Percentiles rank a stretch among this genome's conserved stretches.
These are phyloP conservation scores for Podospora fimiseda DNA, from an alignment of 495 filamentous ascomycete genomes.

Conservation along the genomic window DNA sequence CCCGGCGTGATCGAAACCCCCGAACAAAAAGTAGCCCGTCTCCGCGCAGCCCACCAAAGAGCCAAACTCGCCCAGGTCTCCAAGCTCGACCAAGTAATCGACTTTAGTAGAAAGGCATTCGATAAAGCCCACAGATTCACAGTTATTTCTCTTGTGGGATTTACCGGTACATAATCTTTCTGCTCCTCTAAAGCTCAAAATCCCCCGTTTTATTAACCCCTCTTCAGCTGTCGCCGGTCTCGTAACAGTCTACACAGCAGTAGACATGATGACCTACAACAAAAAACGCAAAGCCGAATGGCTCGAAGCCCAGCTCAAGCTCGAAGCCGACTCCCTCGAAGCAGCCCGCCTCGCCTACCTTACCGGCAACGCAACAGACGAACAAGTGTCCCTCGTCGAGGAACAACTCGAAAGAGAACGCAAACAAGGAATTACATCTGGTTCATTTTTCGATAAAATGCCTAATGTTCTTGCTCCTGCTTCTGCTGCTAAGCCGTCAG, in stretches of 20 bases:
- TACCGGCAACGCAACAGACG: conserved; percentile 55
- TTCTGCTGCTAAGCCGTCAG: background rate
- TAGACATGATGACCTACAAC: conserved; percentile 85
- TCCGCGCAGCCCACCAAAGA: conserved; percentile 71
- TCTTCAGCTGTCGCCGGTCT: conserved; percentile 67
- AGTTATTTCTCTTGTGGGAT: conserved; percentile 65
- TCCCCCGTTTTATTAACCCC: too few species aligned
- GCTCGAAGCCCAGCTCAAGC: conserved; percentile 53
- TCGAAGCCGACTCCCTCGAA: conserved; percentile 47
- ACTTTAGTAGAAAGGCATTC: conserved; percentile 63
- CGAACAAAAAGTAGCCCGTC: conserved; percentile 78
- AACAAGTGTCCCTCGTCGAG: conserved; percentile 45
- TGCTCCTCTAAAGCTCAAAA: background rate
- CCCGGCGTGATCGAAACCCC: conserved; percentile 60
- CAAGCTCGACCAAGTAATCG: conserved; percentile 62
- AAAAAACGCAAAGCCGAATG: conserved; percentile 60
- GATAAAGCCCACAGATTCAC: conserved; percentile 78
- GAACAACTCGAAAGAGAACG: conserved; percentile 31
- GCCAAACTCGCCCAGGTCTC: conserved; percentile 60
- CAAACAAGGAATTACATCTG: conserved; percentile 14
- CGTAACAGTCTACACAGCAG: conserved; percentile 71
- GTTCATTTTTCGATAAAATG: conserved; percentile 27
- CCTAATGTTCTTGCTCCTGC: conserved; percentile 29
- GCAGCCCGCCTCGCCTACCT: conserved; percentile 55
- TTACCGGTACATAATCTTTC: conserved; percentile 57